Conservation (phyloP, 352 stramenopile species). For the Globisporangium emineosum region DNA sequence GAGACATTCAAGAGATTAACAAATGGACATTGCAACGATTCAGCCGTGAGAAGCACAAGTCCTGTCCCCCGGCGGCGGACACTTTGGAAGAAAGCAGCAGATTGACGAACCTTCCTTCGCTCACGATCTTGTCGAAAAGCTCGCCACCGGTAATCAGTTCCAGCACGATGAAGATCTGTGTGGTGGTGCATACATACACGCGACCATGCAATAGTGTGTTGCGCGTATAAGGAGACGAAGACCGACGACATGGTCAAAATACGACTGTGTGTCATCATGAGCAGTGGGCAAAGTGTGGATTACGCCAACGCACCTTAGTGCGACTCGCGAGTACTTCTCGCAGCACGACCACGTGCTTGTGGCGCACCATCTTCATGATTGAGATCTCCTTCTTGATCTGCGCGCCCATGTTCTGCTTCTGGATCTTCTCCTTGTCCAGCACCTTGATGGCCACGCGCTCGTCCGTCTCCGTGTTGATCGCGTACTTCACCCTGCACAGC, state of each 20-base stretch:
- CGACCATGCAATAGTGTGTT: background rate
- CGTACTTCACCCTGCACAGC: constrained; percentile 87
- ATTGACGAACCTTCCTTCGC: constrained; percentile 71
- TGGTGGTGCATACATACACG: constrained; percentile 3
- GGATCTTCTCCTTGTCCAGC: constrained; percentile 98
- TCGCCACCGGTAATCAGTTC: constrained; percentile 90
- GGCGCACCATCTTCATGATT: constrained; percentile 97
- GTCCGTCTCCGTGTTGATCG: constrained; percentile 94
- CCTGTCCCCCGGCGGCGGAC: background rate
- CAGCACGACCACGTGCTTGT: constrained; percentile 87
- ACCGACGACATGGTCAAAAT: background rate
- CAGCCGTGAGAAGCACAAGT: background rate
- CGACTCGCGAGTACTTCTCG: constrained; percentile 89
- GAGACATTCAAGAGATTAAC: constrained; percentile 7
- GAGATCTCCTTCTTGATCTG: constrained; percentile 99
- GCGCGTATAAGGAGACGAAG: background rate
- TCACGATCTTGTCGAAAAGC: constrained; percentile 97
- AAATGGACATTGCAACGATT: background rate
- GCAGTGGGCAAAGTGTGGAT: background rate
- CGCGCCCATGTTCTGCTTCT: constrained; percentile 97
- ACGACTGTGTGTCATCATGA: background rate
- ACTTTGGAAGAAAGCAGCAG: background rate
- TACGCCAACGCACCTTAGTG: constrained; percentile 86
- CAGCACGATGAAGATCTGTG: constrained; percentile 95
- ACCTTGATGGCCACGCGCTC: constrained; percentile 97